A percentile compares a stretch with the other conserved stretches of the same genome.
These are phyloP conservation scores for Graphilbum fragrans DNA, from an alignment of 2,329 filamentous ascomycete genomes.

Conservation along the genomic window DNA sequence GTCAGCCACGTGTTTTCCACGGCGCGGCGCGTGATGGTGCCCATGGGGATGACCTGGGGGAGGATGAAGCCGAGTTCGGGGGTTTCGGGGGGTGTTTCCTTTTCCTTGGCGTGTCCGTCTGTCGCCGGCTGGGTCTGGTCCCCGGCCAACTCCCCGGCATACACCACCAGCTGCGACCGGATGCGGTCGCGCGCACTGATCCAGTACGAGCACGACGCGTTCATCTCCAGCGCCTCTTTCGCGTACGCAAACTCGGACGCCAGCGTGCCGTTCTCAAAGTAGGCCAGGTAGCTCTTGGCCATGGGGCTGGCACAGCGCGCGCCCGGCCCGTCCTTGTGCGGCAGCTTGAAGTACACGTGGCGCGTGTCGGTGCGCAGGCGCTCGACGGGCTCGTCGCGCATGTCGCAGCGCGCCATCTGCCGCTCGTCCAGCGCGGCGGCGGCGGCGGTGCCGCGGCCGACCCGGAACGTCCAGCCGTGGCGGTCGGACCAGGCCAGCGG, in stretches of 20 bases:
- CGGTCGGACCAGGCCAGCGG: conserved; percentile 89
- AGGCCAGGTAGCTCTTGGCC: conserved; percentile 79
- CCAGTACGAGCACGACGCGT: conserved; percentile 98
- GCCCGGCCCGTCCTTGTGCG: conserved; percentile 86
- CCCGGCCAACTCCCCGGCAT: conserved; percentile 44
- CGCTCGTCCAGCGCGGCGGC: conserved; percentile 50
- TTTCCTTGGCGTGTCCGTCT: conserved; percentile 3
- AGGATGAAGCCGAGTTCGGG: conserved; percentile 64
- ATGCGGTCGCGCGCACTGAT: conserved; percentile 92
- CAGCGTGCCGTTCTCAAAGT: conserved; percentile 81
- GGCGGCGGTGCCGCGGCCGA: conserved; percentile 31
- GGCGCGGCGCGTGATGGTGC: conserved; percentile 84
- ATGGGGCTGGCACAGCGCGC: conserved; percentile 78
- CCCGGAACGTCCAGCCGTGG: conserved; percentile 85
- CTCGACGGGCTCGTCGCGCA: conserved; percentile 60
- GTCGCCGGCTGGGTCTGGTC: conserved; percentile 1
- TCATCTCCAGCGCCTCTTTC: conserved; percentile 95
- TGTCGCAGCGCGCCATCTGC: conserved; percentile 62
- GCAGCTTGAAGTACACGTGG: conserved; percentile 78
- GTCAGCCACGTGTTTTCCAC: conserved; percentile 99
- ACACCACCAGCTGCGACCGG: conserved; percentile 90
- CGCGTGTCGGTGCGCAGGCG: conserved; percentile 52
- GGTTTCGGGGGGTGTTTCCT: conserved; percentile 6
- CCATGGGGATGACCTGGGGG: conserved; percentile 95
- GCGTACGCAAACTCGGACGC: conserved; percentile 83